A percentile compares a stretch with the other conserved stretches of the same genome.
Evolutionary conservation across 2,329 filamentous ascomycete genomes (phyloP).

Genomic region (Hypoxylon sp.): DNA sequence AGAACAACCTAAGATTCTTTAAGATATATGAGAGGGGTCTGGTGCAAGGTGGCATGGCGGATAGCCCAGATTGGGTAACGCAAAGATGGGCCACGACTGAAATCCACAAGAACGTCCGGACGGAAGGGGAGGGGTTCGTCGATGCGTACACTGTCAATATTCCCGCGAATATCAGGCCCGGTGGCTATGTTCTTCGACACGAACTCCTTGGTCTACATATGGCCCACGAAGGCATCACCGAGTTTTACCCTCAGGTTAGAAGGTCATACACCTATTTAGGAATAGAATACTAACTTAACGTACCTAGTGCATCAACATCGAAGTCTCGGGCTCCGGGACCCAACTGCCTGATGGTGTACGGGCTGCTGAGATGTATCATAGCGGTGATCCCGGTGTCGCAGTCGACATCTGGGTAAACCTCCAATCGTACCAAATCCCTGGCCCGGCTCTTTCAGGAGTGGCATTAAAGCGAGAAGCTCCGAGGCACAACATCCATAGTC

Average conservation of each 20-base stretch:
- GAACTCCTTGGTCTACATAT: conserved; percentile 44
- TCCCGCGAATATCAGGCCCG: conserved; percentile 45
- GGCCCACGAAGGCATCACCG: conserved; percentile 30
- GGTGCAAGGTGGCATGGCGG: conserved; percentile 41
- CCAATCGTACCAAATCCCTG: conserved; percentile 34
- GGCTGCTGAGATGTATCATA: conserved; percentile 33
- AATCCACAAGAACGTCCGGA: conserved; percentile 51
- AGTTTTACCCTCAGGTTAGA: conserved; percentile 42
- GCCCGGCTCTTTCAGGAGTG: conserved; percentile 19
- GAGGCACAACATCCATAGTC: not conserved
- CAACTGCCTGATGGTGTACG: conserved; percentile 24
- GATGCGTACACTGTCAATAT: conserved; percentile 47
- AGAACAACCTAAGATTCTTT: conserved; percentile 45
- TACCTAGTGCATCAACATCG: conserved; percentile 42
- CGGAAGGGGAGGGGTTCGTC: conserved; percentile 58
- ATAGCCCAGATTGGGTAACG: conserved; percentile 54
- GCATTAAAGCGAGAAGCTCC: conserved; percentile 10
- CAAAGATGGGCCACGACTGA: conserved; percentile 55
- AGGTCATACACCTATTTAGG: too few relatives aligned
- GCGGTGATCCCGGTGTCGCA: conserved; percentile 30
- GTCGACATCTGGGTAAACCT: conserved; percentile 35
- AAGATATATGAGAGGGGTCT: conserved; percentile 45
- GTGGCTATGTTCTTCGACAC: conserved; percentile 40
- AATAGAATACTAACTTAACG: too few relatives aligned
- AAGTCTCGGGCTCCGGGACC: conserved; percentile 34